phyloP scores from a whole-genome alignment of 208 protist genomes.

The Trypanosoma cruzi region DNA sequence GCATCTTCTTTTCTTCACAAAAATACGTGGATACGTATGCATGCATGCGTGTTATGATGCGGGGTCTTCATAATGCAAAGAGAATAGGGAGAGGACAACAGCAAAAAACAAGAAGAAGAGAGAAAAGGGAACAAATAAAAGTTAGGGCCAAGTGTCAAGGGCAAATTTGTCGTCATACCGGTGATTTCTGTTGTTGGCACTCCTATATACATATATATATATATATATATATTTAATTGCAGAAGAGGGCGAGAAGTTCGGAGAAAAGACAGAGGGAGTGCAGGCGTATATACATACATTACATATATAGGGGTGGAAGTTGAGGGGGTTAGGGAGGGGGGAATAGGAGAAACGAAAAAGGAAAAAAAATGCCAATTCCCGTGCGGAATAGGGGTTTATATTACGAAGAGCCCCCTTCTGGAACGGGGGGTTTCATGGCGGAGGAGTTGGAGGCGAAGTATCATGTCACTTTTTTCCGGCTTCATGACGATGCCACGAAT shows the following conservation, averaged over 20 bases:
- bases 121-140: too few relatives aligned
- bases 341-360: neutral
- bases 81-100: neutral
- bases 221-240: constrained; percentile 6
- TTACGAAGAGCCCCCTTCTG: neutral
- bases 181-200: constrained; percentile 12
- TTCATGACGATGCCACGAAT: constrained; percentile 2
- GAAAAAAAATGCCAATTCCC: neutral
- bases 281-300: too few relatives aligned
- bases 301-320: neutral
- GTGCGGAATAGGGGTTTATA: neutral
- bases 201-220: constrained; percentile 1
- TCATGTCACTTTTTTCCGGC: constrained; percentile 12
- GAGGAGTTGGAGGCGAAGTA: constrained; percentile 10
- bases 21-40: too few relatives aligned
- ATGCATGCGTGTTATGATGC: neutral
- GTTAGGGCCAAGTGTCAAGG: too few relatives aligned
- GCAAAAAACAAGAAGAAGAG: neutral
- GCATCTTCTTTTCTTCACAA: too few relatives aligned
- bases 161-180: too few relatives aligned
- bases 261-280: neutral
- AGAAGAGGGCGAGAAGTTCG: neutral
- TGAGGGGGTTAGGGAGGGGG: neutral
- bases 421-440: neutral
- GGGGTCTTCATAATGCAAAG: neutral